Base-by-base conservation (phyloP, 2,329 filamentous ascomycete species). In the Aspergillus piperis region DNA sequence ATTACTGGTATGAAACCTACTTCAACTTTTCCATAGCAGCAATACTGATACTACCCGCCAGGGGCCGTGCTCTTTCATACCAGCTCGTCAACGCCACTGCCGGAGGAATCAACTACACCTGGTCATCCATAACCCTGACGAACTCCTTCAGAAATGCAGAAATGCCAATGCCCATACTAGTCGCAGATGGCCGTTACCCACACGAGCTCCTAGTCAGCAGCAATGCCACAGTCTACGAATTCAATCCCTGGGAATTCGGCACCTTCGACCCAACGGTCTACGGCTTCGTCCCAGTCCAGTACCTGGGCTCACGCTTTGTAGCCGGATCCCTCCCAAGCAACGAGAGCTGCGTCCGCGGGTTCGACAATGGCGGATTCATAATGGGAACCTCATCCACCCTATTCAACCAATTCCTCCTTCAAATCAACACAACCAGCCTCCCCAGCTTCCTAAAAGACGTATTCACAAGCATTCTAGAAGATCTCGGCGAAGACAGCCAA, bases 381-480 rank as follows among this genome's bases (percentile, higher is more conserved):
- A 91, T 95, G 86, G 92, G 92, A 36, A 96, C 92, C 0, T 91
- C 88, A 30, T 91, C 88, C 1, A 89, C 89, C 1, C 82, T 96
- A 2, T 96, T 96, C 82, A 96, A 96, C 77, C 81, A 87, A 67
- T 84, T 90, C 66, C 77, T 95, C n/a, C 79, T 92, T 3, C 76
- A 85, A 13, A 80, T 93, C 58, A 83, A 90, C 64, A 72, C 81
- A 1, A 70, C 78, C 0, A 73, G 82, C 36, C 66, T 85, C 7
- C 81, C 80, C 2, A 71, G 71, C 8, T 75, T 82, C 25, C 74
- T 92, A 39, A 79, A 81, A 50, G 69, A 78, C 5, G 81, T 83
- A n/a, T 66, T 90, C 8, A 71, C 76, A 1, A 65, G 73, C 23
- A 72, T 92, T 2, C 77, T 92, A 2, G 64, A 72, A 0, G 66